A percentile compares a stretch with the other conserved stretches of the same genome.
phyloP scores from a whole-genome alignment of 208 protist genomes.

The Leptomonas seymouri region DNA sequence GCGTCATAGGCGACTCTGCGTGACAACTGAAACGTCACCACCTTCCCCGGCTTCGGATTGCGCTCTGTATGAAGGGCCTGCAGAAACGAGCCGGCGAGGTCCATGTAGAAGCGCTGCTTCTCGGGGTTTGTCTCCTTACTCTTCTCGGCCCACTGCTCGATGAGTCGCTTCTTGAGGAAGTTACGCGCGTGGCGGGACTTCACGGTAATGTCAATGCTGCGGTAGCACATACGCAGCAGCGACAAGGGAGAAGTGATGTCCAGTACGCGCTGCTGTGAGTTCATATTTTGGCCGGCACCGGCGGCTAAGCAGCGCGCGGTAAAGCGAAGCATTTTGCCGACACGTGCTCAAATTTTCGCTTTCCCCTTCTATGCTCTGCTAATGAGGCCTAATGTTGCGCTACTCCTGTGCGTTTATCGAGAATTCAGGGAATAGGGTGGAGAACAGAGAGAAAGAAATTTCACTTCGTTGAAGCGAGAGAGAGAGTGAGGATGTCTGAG shows the following conservation, averaged over 20 bases:
- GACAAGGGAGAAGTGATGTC: constrained; percentile 79
- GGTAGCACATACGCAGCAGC: constrained; percentile 91
- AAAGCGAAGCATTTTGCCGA: constrained; percentile 17
- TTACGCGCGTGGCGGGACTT: constrained; percentile 85
- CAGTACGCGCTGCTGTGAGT: constrained; percentile 82
- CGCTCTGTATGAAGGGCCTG: constrained; percentile 83
- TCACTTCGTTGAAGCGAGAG: too few relatives aligned
- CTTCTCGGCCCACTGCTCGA: constrained; percentile 77
- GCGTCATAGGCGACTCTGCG: constrained; percentile 73
- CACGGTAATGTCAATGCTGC: constrained; percentile 89
- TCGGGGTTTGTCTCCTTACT: constrained; percentile 74
- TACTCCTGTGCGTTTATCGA: too few relatives aligned
- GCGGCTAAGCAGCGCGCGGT: constrained; percentile 3
- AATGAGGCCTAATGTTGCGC: too few relatives aligned
- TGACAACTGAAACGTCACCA: constrained; percentile 80
- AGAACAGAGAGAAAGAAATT: too few relatives aligned
- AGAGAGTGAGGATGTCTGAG: too few relatives aligned
- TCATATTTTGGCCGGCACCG: constrained; percentile 43
- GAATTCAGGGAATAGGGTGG: too few relatives aligned
- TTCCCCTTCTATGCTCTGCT: too few relatives aligned
- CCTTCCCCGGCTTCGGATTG: constrained; percentile 72
- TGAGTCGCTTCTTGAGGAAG: constrained; percentile 85
- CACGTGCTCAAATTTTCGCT: background rate
- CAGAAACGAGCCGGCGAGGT: constrained; percentile 84
- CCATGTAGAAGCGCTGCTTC: constrained; percentile 91